Conservation (phyloP, 805 yeast species). For the Tetrapisispora pingtungensis region DNA sequence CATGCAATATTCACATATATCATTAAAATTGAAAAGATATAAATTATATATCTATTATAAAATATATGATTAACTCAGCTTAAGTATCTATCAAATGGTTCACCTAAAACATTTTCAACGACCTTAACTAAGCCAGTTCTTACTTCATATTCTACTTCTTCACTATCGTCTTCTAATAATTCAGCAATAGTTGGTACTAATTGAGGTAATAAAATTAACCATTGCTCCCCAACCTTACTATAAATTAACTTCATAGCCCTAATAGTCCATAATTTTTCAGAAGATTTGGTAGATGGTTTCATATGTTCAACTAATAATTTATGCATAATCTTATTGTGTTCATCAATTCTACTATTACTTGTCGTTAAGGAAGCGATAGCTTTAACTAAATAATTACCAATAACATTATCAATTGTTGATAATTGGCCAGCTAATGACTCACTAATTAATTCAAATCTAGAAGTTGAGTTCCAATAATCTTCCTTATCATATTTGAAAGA, state of each 20-base stretch:
- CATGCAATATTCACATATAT: too few species aligned
- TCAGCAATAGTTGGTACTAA: conserved; percentile 94
- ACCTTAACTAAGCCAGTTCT: conserved; percentile 84
- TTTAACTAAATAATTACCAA: conserved; percentile 75
- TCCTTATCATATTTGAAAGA: conserved; percentile 85
- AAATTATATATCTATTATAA: too few species aligned
- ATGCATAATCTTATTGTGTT: conserved; percentile 67
- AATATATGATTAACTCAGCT: conserved; percentile 11
- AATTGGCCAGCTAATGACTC: conserved; percentile 58
- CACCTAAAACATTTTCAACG: conserved; percentile 87
- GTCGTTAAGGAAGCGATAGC: conserved; percentile 69
- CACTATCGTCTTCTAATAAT: conserved; percentile 90
- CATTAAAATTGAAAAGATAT: too few species aligned
- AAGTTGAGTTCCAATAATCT: conserved; percentile 87
- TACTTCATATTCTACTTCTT: conserved; percentile 82
- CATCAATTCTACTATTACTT: conserved; percentile 54
- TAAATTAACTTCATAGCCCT: conserved; percentile 71
- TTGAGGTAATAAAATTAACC: conserved; percentile 87
- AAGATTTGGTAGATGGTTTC: conserved; percentile 46
- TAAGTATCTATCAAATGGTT: conserved; percentile 79
- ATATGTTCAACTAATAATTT: conserved; percentile 54
- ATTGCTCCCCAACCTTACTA: conserved; percentile 87
- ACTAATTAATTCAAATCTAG: conserved; percentile 68
- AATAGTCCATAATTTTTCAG: conserved; percentile 71
- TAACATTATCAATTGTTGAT: conserved; percentile 52